Evolutionary conservation across 441 rosid species (phyloP).

Genomic region (Euphorbia neoarborescens): DNA sequence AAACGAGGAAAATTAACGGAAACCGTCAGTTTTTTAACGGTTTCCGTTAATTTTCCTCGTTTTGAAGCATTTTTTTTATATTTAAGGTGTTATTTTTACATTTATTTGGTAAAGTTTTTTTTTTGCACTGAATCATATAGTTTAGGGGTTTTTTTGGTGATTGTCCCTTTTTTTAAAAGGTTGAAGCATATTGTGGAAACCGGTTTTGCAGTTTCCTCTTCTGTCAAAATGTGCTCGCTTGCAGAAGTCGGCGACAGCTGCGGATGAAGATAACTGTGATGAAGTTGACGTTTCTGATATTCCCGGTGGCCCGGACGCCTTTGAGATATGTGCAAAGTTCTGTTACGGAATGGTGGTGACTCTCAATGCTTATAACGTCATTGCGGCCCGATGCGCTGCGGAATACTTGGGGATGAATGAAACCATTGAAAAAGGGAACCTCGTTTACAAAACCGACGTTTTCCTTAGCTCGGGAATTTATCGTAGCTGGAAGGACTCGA

Average conservation of each 20-base stretch:
- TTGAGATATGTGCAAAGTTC: slow-evolving; percentile 72
- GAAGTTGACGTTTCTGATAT: slow-evolving; percentile 56
- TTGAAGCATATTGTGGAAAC: slow-evolving; percentile 2
- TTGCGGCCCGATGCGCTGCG: slow-evolving; percentile 62
- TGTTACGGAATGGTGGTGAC: slow-evolving; percentile 76
- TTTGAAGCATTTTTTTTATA: too few species aligned
- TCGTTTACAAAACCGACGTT: slow-evolving; percentile 66
- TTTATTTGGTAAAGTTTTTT: too few species aligned
- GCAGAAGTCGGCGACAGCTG: slow-evolving; percentile 47
- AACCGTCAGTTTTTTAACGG: too few species aligned
- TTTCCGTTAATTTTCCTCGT: too few species aligned
- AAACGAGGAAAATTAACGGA: too few species aligned
- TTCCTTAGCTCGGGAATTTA: slow-evolving; percentile 63
- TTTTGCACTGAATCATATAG: too few species aligned
- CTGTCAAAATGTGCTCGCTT: slow-evolving; percentile 57
- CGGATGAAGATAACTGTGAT: slow-evolving; percentile 35
- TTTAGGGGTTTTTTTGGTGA: too few species aligned
- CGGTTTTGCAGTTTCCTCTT: slow-evolving; percentile 62
- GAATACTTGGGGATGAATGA: slow-evolving; percentile 76
- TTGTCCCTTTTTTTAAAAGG: background rate
- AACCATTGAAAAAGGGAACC: slow-evolving; percentile 64
- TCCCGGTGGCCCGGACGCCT: slow-evolving; percentile 69
- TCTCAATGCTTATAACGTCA: slow-evolving; percentile 63
- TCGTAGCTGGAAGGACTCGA: slow-evolving; percentile 81
- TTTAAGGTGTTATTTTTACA: too few species aligned